Conservation (phyloP, 805 yeast species). For the Sugiyamaella valdiviana region DNA sequence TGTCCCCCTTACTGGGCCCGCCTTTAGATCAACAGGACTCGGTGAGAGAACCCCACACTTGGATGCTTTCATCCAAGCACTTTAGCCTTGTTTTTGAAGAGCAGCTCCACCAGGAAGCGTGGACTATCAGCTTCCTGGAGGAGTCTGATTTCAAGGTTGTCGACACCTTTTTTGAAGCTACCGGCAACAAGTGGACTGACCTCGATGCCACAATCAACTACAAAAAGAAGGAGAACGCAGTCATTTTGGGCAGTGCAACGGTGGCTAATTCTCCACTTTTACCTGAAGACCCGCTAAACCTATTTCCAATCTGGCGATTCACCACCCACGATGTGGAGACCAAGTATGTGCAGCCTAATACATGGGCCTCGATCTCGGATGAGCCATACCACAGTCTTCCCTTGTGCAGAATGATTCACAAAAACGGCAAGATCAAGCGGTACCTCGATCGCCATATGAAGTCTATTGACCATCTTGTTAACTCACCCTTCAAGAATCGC, state of each 20-base stretch:
- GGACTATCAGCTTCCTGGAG: conserved; percentile 45
- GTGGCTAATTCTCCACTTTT: not conserved
- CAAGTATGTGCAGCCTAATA: conserved; percentile 5
- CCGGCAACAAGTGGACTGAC: conserved; percentile 40
- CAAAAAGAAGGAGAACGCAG: conserved; percentile 8
- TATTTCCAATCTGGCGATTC: conserved; percentile 19
- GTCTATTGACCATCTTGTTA: conserved; percentile 12
- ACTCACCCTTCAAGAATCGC: conserved; percentile 26
- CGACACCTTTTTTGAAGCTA: conserved; percentile 39
- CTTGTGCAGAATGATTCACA: conserved; percentile 10
- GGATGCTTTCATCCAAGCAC: too few species aligned
- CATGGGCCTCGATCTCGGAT: conserved; percentile 14
- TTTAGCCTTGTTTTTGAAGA: conserved; percentile 4
- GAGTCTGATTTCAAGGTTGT: conserved; percentile 45
- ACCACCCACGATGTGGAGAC: conserved; percentile 18
- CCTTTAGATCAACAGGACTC: too few species aligned
- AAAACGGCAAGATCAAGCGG: conserved; percentile 4
- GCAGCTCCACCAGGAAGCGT: conserved; percentile 42
- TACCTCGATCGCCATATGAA: conserved; percentile 7
- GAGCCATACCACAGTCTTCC: conserved; percentile 15
- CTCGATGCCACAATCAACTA: conserved; percentile 26
- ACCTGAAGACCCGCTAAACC: not conserved
- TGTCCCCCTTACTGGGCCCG: too few species aligned
- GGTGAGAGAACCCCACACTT: too few species aligned
- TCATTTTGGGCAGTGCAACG: not conserved